phyloP scores from a whole-genome alignment of 192 early-diverging fungal genomes.

The Linnemannia exigua region DNA sequence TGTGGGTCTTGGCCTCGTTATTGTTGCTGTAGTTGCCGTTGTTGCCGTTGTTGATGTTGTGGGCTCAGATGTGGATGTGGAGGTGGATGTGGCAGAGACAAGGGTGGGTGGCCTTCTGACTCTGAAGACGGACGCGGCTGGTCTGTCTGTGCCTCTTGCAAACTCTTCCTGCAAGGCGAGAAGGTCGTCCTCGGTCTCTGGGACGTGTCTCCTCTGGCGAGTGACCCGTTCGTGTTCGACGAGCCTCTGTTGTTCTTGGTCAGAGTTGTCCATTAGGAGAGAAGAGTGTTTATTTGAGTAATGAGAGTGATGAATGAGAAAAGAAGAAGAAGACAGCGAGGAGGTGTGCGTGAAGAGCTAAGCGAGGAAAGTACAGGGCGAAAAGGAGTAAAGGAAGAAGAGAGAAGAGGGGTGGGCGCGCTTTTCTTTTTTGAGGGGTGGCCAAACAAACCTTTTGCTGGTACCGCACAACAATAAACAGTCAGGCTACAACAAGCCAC shows the following conservation, averaged over 20 bases:
- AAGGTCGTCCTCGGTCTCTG: conserved; percentile 63
- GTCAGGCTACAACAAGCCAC: no score
- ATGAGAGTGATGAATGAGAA: neutral
- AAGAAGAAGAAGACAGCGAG: neutral
- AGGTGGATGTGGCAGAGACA: conserved; percentile 2
- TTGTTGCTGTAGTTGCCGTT: no score
- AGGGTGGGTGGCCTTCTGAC: conserved; percentile 39
- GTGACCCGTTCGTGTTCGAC: conserved; percentile 37
- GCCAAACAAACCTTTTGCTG: neutral
- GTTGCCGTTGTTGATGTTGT: no score
- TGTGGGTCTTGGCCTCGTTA: neutral
- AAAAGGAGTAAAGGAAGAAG: neutral
- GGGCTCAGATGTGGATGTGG: neutral
- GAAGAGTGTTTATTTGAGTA: neutral
- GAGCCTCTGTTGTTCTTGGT: conserved; percentile 14
- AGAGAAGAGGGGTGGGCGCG: neutral
- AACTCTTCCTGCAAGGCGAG: conserved; percentile 66
- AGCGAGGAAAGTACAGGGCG: neutral
- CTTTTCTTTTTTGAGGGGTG: neutral
- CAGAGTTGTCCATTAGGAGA: neutral
- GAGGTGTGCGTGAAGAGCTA: neutral
- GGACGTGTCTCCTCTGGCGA: conserved; percentile 28
- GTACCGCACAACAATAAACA: neutral
- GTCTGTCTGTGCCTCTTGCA: conserved; percentile 43
- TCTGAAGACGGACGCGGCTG: conserved; percentile 60